These are phyloP conservation scores for Neurospora sp. DNA, from an alignment of 495 filamentous ascomycete genomes.

Conservation along the genomic window DNA sequence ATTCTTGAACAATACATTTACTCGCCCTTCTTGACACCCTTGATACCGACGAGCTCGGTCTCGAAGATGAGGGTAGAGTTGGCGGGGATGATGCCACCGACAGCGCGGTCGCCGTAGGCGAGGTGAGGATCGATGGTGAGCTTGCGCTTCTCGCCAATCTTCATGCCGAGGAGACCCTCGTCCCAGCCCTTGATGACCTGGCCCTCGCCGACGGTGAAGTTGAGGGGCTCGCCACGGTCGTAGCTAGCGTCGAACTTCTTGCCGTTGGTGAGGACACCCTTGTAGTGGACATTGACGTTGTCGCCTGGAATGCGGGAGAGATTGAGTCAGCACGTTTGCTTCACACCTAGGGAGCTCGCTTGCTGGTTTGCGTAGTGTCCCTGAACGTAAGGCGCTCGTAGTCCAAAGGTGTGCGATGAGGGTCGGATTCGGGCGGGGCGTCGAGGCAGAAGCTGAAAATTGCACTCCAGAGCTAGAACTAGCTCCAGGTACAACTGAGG, in stretches of 20 bases:
- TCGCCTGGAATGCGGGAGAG: constrained; percentile 11
- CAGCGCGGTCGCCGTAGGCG: constrained; percentile 59
- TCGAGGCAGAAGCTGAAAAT: background rate
- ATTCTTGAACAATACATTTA: background rate
- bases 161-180: constrained; percentile 76
- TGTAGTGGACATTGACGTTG: constrained; percentile 23
- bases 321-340: background rate
- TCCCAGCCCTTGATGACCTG: constrained; percentile 82
- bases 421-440: background rate
- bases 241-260: constrained; percentile 37
- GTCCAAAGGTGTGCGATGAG: background rate
- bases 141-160: constrained; percentile 68
- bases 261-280: constrained; percentile 21
- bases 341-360: background rate
- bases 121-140: constrained; percentile 69
- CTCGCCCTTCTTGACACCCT: constrained; percentile 43
- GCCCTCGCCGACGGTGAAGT: constrained; percentile 59
- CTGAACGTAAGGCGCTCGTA: background rate
- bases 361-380: background rate
- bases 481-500: background rate
- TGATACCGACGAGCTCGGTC: constrained; percentile 71
- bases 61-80: constrained; percentile 52
- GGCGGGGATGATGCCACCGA: constrained; percentile 49
- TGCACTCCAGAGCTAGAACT: background rate
- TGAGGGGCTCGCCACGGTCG: constrained; percentile 54